phyloP scores from a whole-genome alignment of 2,329 filamentous ascomycete genomes.

The Pseudogymnoascus sp. region DNA sequence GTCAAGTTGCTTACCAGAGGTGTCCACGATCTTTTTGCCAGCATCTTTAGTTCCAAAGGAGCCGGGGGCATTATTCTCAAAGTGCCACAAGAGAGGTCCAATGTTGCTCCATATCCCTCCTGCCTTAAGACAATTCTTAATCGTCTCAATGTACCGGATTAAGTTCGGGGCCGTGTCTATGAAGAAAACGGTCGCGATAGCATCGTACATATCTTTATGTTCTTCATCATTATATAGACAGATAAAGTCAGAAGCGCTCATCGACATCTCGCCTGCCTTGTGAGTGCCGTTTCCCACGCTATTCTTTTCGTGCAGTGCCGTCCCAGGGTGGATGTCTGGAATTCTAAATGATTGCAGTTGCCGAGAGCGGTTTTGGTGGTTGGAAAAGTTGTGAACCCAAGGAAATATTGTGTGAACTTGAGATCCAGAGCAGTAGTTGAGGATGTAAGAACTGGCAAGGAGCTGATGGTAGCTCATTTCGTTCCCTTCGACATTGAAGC shows the following conservation, averaged over 20 bases:
- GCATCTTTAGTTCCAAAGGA: conserved; percentile 36
- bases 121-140: conserved; percentile 65
- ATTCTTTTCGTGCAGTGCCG: conserved; percentile 37
- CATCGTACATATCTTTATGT: conserved; percentile 61
- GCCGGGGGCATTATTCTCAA: conserved; percentile 64
- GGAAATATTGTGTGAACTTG: conserved; percentile 69
- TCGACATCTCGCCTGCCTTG: conserved; percentile 64
- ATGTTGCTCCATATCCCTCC: conserved; percentile 84
- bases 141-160: conserved; percentile 80
- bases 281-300: conserved; percentile 19
- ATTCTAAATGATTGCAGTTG: conserved; percentile 68
- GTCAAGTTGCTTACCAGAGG: neutral
- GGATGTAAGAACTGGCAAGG: conserved; percentile 70
- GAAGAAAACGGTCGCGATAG: conserved; percentile 87
- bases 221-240: conserved; percentile 66
- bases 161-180: conserved; percentile 94
- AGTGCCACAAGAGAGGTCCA: conserved; percentile 92
- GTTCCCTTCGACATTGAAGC: conserved; percentile 77
- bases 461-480: conserved; percentile 96
- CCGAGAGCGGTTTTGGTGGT: conserved; percentile 63
- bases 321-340: conserved; percentile 71
- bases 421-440: conserved; percentile 56
- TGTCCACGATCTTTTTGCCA: neutral
- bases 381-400: conserved; percentile 83
- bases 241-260: conserved; percentile 89